Base-by-base conservation (phyloP, 257 asterid species). In the Nyctanthes arbortristis region DNA sequence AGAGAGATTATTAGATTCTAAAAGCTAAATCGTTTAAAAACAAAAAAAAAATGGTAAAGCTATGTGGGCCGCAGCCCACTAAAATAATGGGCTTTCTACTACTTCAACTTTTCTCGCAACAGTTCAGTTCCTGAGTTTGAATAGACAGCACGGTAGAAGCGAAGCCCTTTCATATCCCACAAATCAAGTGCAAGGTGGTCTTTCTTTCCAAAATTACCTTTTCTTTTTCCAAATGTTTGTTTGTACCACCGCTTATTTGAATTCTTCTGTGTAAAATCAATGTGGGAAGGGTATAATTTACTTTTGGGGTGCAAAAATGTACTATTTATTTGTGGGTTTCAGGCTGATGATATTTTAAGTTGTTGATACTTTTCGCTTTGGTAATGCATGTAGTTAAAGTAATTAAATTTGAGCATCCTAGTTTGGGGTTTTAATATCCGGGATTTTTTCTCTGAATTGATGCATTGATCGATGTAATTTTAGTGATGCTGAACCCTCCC, bases 321-420 rank as follows among this genome's bases (percentile, higher is more conserved):
- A 14, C 18, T 14, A 20, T 28, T 40, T 36, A 9, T 29, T 56
- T 56, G 24, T 25, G 24, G 7, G 5, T 32, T 20, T 20, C 22
- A 34, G 43, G 7, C 16, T 37, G 68, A 61, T 74, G 32, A 45
- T 61, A 24, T 74, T 70, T 78, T 69, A 71, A 79, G 77, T 65
- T 78, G 67, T 32, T 47, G 25, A n/a, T 59, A 33, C 4, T 4
- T 3, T 65, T n/a, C n/a, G n/a, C n/a, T n/a, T n/a, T n/a, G n/a
- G n/a, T n/a, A n/a, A n/a, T n/a, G n/a, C n/a, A n/a, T n/a, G n/a
- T n/a, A n/a, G n/a, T n/a, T n/a, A n/a, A n/a, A n/a, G n/a, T n/a
- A n/a, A n/a, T n/a, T n/a, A n/a, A n/a, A n/a, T n/a, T n/a, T n/a
- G n/a, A n/a, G n/a, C n/a, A n/a, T n/a, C n/a, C n/a, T n/a, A n/a